These are phyloP conservation scores for Penicillium verrucosum DNA, from an alignment of 2,329 filamentous ascomycete genomes.

Conservation along the genomic window DNA sequence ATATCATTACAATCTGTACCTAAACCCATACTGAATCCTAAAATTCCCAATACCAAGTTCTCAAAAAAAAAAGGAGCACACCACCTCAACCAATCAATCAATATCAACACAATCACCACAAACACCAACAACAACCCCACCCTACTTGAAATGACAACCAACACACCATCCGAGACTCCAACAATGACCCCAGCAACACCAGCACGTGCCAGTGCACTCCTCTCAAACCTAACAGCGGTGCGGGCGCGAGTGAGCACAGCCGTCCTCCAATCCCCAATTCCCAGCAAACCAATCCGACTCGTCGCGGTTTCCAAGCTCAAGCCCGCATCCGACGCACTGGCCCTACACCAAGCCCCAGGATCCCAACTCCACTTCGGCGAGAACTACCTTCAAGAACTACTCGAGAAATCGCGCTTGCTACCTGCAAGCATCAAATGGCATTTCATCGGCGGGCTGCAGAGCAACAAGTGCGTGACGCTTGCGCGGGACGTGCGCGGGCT, in stretches of 20 bases:
- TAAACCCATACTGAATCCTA: neutral
- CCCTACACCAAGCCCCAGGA: conserved; percentile 64
- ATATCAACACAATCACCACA: neutral
- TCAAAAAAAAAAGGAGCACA: neutral
- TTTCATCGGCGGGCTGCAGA: conserved; percentile 92
- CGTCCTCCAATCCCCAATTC: conserved; percentile 30
- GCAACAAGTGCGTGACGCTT: conserved; percentile 85
- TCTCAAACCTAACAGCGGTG: conserved; percentile 61
- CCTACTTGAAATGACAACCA: conserved; percentile 10
- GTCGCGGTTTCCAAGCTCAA: conserved; percentile 97
- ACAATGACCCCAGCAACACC: conserved; percentile 54
- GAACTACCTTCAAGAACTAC: conserved; percentile 90
- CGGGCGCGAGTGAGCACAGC: conserved; percentile 56
- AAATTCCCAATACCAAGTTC: neutral
- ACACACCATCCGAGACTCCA: conserved; percentile 11
- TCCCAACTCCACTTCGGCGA: conserved; percentile 83
- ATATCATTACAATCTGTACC: neutral
- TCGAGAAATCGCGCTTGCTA: conserved; percentile 77
- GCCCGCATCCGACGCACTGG: conserved; percentile 83
- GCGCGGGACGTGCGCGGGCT: conserved; percentile 81
- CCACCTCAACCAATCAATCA: neutral
- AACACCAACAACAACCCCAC: neutral
- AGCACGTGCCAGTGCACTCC: conserved; percentile 60
- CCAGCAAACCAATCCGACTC: conserved; percentile 53
- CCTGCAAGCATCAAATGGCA: conserved; percentile 80